A percentile compares a stretch with the other conserved stretches of the same genome.
Conservation (phyloP, 2,329 filamentous ascomycete species). For the Hypoxylon sp. region DNA sequence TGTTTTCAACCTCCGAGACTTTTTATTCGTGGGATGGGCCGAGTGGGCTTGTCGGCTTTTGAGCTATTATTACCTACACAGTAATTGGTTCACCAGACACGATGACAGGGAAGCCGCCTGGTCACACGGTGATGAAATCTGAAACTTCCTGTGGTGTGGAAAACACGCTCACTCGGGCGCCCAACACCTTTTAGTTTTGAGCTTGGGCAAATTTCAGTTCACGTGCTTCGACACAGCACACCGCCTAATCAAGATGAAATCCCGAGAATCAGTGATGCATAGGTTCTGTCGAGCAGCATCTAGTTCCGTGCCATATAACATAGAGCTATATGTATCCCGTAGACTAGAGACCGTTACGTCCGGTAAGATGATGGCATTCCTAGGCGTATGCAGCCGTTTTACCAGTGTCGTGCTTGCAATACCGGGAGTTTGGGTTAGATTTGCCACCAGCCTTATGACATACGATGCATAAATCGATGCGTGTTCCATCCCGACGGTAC, state of each 20-base stretch:
- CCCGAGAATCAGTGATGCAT: conserved; percentile 10
- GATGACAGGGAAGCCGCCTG: conserved; percentile 4
- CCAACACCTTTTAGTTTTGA: background rate
- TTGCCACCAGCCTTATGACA: conserved; percentile 18
- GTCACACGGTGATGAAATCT: conserved; percentile 19
- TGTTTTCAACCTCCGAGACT: conserved; percentile 6
- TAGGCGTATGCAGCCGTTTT: background rate
- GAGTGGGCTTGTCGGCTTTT: conserved; percentile 14
- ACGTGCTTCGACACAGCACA: conserved; percentile 16
- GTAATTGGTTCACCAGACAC: conserved; percentile 19
- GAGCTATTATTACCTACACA: background rate
- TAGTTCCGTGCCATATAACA: background rate
- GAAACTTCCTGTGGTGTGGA: conserved; percentile 13
- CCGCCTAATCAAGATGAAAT: conserved; percentile 19
- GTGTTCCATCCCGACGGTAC: conserved; percentile 19
- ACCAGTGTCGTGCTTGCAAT: conserved; percentile 15
- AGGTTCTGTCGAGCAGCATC: background rate
- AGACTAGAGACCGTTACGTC: conserved; percentile 4
- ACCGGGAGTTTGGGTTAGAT: conserved; percentile 13
- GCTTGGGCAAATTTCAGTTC: conserved; percentile 20
- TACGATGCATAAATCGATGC: conserved; percentile 21
- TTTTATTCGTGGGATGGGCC: background rate
- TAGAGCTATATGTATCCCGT: background rate
- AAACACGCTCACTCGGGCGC: background rate
- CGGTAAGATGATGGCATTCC: background rate